These are phyloP conservation scores for Acacia concinna DNA, from an alignment of 331 rosid genomes.

Conservation along the genomic window DNA sequence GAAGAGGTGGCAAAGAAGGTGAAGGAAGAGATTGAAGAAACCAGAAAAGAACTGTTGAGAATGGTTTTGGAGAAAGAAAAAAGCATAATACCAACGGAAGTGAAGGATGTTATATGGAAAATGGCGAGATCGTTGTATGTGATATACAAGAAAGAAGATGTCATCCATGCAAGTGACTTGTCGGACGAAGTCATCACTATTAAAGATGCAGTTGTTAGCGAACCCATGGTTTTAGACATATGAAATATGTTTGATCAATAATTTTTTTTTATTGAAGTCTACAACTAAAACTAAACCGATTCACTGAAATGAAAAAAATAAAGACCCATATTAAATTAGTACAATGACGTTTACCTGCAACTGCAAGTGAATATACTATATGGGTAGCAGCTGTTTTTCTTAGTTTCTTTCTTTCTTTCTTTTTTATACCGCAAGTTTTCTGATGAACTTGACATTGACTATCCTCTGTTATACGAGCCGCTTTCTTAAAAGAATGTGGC, in stretches of 20 bases:
- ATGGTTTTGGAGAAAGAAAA: conserved; percentile 1
- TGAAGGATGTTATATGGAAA: not conserved
- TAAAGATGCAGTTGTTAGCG: not conserved
- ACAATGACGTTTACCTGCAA: too few relatives aligned
- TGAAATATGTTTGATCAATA: not conserved
- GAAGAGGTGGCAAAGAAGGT: not conserved
- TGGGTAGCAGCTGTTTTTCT: too few relatives aligned
- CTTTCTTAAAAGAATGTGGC: too few relatives aligned
- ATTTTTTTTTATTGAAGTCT: not conserved
- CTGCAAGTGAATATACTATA: too few relatives aligned
- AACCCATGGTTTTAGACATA: not conserved
- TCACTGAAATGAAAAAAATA: too few relatives aligned
- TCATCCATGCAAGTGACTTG: not conserved
- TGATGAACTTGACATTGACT: too few relatives aligned
- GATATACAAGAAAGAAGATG: not conserved
- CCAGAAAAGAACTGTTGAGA: not conserved
- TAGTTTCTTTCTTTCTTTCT: too few relatives aligned
- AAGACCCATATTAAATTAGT: too few relatives aligned
- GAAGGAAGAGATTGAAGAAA: not conserved
- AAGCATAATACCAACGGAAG: not conserved
- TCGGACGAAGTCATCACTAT: not conserved
- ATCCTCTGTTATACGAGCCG: too few relatives aligned
- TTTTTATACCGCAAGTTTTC: too few relatives aligned
- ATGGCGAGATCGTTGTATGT: not conserved
- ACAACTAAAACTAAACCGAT: not conserved